A percentile compares a stretch with the other conserved stretches of the same genome.
Evolutionary conservation across 306 rosid genomes (phyloP).

Genomic region (Cicer judaicum): DNA sequence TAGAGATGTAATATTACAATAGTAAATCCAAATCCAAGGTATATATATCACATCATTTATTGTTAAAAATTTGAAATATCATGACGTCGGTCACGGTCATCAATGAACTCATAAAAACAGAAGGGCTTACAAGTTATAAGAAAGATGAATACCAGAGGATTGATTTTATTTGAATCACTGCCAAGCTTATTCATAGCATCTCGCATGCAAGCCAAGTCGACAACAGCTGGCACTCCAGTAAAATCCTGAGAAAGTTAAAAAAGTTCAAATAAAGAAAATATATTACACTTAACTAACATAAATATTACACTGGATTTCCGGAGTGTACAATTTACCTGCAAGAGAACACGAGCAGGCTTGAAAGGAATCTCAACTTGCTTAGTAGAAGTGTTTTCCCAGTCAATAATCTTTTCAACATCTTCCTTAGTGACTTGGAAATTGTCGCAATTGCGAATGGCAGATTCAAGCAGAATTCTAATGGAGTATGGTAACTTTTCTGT

Average conservation of each 20-base stretch:
- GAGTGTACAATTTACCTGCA: slow-evolving; percentile 66
- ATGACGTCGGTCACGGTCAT: background rate
- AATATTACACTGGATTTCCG: slow-evolving; percentile 5
- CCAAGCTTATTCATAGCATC: slow-evolving; percentile 97
- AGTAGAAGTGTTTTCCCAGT: slow-evolving; percentile 74
- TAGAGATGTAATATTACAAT: slow-evolving; percentile 1
- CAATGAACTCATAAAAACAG: slow-evolving; percentile 28
- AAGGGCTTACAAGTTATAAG: slow-evolving; percentile 10
- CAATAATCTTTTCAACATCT: slow-evolving; percentile 90
- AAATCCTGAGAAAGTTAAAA: slow-evolving; percentile 64
- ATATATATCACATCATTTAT: background rate
- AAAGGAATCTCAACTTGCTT: slow-evolving; percentile 95
- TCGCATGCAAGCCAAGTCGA: slow-evolving; percentile 95
- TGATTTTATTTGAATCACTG: slow-evolving; percentile 85
- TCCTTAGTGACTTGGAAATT: slow-evolving; percentile 86
- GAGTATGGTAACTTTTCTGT: slow-evolving; percentile 85
- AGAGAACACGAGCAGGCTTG: slow-evolving; percentile 92
- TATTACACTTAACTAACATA: slow-evolving; percentile 4
- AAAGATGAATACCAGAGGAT: slow-evolving; percentile 74
- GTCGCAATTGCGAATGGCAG: slow-evolving; percentile 89
- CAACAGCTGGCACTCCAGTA: slow-evolving; percentile 94
- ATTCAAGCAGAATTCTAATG: slow-evolving; percentile 73
- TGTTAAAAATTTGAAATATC: slow-evolving; percentile 15
- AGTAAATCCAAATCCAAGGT: slow-evolving; percentile 21
- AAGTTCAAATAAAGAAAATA: slow-evolving; percentile 24